phyloP scores from a whole-genome alignment of 805 yeast genomes.

The Schizosaccharomyces octosporus region DNA sequence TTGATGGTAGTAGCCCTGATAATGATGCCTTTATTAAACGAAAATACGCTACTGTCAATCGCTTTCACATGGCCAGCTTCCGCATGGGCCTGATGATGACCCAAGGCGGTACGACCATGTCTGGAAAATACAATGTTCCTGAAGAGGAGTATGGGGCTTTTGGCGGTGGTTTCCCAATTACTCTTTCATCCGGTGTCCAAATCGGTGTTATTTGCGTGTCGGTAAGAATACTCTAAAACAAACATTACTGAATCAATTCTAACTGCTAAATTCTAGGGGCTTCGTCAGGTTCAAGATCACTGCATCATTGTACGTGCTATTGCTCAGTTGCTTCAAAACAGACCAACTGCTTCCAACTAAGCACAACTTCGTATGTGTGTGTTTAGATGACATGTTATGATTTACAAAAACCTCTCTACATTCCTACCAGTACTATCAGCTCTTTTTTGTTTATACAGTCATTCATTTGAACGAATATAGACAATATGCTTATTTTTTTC shows the following conservation, averaged over 20 bases:
- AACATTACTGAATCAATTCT: background rate
- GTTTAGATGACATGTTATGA: too few species aligned
- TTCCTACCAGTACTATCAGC: too few species aligned
- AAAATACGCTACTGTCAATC: conserved; percentile 6
- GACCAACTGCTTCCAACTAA: too few species aligned
- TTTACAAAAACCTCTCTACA: too few species aligned
- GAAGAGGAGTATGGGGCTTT: background rate
- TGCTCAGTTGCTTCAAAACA: background rate
- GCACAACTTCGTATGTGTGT: too few species aligned
- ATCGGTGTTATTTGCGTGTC: background rate
- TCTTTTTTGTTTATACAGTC: too few species aligned
- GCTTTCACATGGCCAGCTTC: conserved; percentile 3
- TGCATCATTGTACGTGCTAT: background rate
- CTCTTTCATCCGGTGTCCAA: background rate
- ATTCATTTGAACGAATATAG: too few species aligned
- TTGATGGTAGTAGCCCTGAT: conserved; percentile 7
- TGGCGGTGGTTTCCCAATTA: background rate
- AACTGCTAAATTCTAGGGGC: background rate
- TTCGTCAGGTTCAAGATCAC: background rate
- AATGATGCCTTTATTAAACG: conserved; percentile 7
- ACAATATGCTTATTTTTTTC: too few species aligned
- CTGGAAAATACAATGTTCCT: background rate
- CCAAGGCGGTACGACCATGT: background rate
- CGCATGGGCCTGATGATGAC: background rate
- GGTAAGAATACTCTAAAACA: background rate